Evolutionary conservation across 2,329 filamentous ascomycete species (phyloP).

Genomic region (Apiospora arundinis): DNA sequence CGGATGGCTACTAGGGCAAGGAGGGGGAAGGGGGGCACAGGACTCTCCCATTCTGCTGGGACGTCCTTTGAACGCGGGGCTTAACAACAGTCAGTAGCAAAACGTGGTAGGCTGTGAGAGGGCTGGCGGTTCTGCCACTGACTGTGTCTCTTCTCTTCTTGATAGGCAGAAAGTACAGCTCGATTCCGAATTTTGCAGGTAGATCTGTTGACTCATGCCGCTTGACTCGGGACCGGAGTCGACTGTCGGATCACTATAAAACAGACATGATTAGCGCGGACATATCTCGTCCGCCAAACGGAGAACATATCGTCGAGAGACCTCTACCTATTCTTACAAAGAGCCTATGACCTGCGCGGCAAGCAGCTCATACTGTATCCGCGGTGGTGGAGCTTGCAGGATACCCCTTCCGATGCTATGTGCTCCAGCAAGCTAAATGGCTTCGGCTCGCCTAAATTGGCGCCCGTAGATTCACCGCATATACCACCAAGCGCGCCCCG

Average conservation of each 20-base stretch:
- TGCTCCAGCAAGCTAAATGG: not conserved
- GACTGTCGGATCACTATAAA: not conserved
- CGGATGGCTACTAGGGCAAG: not conserved
- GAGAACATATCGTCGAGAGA: not conserved
- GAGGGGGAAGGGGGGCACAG: not conserved
- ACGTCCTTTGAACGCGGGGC: not conserved
- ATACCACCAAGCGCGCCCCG: constrained; percentile 10
- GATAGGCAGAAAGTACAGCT: not conserved
- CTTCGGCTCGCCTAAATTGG: constrained; percentile 11
- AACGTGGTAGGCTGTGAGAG: not conserved
- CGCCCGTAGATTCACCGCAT: not conserved
- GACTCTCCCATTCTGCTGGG: not conserved
- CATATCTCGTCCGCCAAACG: not conserved
- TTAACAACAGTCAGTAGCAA: not conserved
- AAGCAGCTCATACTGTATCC: not conserved
- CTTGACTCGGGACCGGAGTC: not conserved
- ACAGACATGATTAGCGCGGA: not conserved
- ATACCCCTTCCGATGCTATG: not conserved
- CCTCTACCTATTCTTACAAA: not conserved
- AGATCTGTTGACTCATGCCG: not conserved
- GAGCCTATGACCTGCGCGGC: not conserved
- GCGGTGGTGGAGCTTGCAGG: not conserved
- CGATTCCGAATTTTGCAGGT: not conserved
- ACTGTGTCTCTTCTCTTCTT: not conserved
- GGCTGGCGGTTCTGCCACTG: not conserved